A percentile compares a stretch with the other conserved stretches of the same genome.
Evolutionary conservation across 768 basidiomycete species (phyloP).

Genomic region (Chlorophyllum brunneum): DNA sequence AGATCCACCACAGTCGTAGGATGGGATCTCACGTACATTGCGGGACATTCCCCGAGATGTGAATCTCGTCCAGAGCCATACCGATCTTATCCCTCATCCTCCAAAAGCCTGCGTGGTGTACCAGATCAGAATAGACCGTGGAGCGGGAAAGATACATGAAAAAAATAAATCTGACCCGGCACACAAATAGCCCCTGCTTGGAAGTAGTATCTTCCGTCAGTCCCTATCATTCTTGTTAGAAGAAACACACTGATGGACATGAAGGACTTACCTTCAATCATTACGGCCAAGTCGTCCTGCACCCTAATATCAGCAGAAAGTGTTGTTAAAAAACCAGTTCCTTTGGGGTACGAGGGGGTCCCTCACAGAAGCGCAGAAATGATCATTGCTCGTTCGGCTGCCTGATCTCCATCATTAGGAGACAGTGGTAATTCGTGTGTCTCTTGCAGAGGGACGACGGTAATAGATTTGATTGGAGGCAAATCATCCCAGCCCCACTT

Average conservation of each 20-base stretch:
- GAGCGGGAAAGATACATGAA: conserved; percentile 14
- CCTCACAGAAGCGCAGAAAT: conserved; percentile 62
- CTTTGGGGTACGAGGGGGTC: not conserved
- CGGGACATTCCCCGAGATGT: conserved; percentile 66
- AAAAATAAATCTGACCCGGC: conserved; percentile 41
- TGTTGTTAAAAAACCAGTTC: not conserved
- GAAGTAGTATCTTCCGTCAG: conserved; percentile 69
- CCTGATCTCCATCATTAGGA: conserved; percentile 27
- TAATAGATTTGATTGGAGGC: conserved; percentile 47
- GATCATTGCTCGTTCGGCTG: conserved; percentile 51
- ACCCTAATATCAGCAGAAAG: conserved; percentile 29
- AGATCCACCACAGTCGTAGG: not conserved
- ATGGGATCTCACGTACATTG: conserved; percentile 46
- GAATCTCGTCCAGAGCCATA: conserved; percentile 67
- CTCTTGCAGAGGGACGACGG: conserved; percentile 42
- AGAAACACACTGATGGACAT: not conserved
- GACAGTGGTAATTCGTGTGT: conserved; percentile 48
- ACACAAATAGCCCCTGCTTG: conserved; percentile 69
- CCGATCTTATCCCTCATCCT: conserved; percentile 75
- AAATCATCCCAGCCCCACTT: conserved; percentile 41
- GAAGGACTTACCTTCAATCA: conserved; percentile 49
- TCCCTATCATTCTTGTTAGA: conserved; percentile 31
- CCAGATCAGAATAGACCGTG: not conserved
- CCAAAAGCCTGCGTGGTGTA: conserved; percentile 56
- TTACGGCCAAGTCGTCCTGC: conserved; percentile 55